phyloP scores from a whole-genome alignment of 2,329 filamentous ascomycete species.

The Apiospora kogelbergensis region DNA sequence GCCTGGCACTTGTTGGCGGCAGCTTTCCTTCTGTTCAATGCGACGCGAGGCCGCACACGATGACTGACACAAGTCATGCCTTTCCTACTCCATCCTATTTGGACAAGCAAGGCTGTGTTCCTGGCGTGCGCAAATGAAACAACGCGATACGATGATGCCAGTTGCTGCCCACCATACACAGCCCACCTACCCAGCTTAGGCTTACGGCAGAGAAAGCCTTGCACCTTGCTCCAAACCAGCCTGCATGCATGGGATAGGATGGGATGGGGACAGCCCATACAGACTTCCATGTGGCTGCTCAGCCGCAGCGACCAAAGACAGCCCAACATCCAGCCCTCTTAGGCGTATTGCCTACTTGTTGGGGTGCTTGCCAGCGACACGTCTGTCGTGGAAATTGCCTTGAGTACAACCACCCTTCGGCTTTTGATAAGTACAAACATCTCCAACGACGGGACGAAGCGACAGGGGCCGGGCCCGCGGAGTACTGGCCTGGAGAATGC shows the following conservation, averaged over 20 bases:
- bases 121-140: not conserved
- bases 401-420: not conserved
- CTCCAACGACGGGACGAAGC: not conserved
- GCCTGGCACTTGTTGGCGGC: not conserved
- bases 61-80: not conserved
- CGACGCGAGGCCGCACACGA: not conserved
- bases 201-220: not conserved
- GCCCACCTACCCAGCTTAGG: not conserved
- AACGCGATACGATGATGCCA: not conserved
- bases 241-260: too few relatives aligned
- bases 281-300: not conserved
- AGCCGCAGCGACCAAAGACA: not conserved
- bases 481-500: not conserved
- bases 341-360: not conserved
- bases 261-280: not conserved
- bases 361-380: not conserved
- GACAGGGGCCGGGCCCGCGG: not conserved
- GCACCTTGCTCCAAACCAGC: not conserved
- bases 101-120: not conserved
- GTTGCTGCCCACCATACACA: not conserved
- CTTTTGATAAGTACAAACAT: not conserved
- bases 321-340: not conserved
- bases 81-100: not conserved
- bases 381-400: not conserved
- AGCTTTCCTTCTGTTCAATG: not conserved